Evolutionary conservation across 768 basidiomycete genomes (phyloP).

Genomic region (Amyloporia xantha): DNA sequence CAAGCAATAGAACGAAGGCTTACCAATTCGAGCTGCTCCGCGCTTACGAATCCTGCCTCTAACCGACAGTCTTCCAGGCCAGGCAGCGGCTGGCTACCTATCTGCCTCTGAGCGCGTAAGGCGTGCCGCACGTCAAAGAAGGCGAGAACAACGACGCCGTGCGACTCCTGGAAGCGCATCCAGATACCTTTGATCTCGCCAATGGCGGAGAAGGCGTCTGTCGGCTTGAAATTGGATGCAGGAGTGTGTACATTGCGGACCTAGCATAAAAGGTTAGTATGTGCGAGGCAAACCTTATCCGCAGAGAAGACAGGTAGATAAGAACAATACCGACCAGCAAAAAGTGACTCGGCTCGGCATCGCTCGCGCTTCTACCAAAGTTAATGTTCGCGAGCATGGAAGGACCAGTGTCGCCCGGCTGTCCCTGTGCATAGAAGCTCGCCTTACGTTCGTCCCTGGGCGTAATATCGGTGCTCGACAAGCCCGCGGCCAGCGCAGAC

Average conservation of each 20-base stretch:
- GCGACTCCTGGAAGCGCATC: constrained; percentile 40
- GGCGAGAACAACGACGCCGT: constrained; percentile 50
- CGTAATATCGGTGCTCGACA: constrained; percentile 11
- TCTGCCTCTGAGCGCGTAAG: constrained; percentile 28
- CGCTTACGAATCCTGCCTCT: constrained; percentile 3
- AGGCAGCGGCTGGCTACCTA: constrained; percentile 16
- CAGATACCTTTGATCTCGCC: constrained; percentile 50
- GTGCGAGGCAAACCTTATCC: no score
- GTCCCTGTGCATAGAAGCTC: background rate
- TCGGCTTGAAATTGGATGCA: constrained; percentile 24
- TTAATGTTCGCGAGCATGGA: constrained; percentile 1
- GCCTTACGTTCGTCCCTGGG: constrained; percentile 10
- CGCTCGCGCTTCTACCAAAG: constrained; percentile 5
- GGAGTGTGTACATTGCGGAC: constrained; percentile 33
- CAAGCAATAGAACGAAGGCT: background rate
- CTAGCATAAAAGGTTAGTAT: no score
- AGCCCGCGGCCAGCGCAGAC: constrained; percentile 3
- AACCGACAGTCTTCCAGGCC: constrained; percentile 11
- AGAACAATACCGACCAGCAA: constrained; percentile 17
- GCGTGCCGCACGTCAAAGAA: constrained; percentile 58
- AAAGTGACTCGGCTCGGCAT: constrained; percentile 20
- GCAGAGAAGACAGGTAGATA: no score
- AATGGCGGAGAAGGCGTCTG: constrained; percentile 22
- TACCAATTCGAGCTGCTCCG: constrained; percentile 11
- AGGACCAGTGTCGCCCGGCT: background rate